Evolutionary conservation across 805 yeast species (phyloP).

Genomic region (Lipomyces sp.): DNA sequence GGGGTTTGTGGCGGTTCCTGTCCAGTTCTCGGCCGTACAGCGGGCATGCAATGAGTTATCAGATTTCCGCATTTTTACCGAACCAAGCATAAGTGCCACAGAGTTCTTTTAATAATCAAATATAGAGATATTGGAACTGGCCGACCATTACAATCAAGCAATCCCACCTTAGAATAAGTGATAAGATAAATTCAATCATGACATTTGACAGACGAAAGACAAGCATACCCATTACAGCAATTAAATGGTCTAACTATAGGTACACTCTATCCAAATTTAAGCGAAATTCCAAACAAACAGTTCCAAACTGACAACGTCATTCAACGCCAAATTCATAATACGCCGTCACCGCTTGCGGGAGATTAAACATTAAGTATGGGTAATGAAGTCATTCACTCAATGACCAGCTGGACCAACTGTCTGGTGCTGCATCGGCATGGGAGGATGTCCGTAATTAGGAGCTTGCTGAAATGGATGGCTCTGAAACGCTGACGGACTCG

Average conservation of each 20-base stretch:
- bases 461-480: slow-evolving; percentile 1
- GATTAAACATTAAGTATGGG: too few relatives aligned
- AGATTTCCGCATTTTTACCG: too few relatives aligned
- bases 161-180: not conserved
- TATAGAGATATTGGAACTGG: not conserved
- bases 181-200: not conserved
- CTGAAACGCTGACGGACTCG: slow-evolving; percentile 9
- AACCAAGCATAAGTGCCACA: too few relatives aligned
- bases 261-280: not conserved
- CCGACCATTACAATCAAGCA: not conserved
- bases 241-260: not conserved
- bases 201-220: not conserved
- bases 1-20: too few relatives aligned
- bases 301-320: not conserved
- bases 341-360: not conserved
- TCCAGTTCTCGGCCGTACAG: too few relatives aligned
- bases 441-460: slow-evolving; percentile 5
- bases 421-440: not conserved
- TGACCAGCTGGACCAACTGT: not conserved
- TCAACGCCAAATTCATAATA: not conserved
- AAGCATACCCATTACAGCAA: not conserved
- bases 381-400: too few relatives aligned
- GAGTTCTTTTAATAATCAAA: too few relatives aligned
- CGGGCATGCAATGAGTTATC: too few relatives aligned
- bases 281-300: not conserved